phyloP scores from a whole-genome alignment of 2,329 filamentous ascomycete species.

The Elsinoe australis region DNA sequence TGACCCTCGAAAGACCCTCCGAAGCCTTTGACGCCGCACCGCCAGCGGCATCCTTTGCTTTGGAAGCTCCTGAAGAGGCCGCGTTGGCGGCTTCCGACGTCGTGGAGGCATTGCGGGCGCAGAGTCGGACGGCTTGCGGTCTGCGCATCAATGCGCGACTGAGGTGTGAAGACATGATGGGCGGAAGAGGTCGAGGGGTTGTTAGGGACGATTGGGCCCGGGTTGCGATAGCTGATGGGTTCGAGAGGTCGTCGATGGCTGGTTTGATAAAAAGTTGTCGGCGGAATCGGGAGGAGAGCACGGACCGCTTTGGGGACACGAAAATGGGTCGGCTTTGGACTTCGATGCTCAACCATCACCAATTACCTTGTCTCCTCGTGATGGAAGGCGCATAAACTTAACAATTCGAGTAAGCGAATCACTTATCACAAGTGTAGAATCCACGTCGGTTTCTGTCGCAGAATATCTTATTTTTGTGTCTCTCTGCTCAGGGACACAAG shows the following conservation, averaged over 20 bases:
- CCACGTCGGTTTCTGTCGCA: too few species aligned
- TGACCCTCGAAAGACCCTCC: constrained; percentile 74
- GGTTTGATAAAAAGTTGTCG: constrained; percentile 17
- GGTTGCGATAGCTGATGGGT: constrained; percentile 15
- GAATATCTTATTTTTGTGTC: too few species aligned
- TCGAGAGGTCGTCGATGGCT: background rate
- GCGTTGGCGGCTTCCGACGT: constrained; percentile 41
- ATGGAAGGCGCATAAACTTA: too few species aligned
- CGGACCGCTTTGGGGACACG: constrained; percentile 10
- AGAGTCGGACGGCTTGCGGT: constrained; percentile 36
- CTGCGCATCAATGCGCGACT: constrained; percentile 41
- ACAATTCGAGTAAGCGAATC: too few species aligned
- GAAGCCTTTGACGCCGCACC: constrained; percentile 55
- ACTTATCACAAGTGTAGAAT: too few species aligned
- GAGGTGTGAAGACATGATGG: constrained; percentile 41
- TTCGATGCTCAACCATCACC: too few species aligned
- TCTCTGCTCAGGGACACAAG: too few species aligned
- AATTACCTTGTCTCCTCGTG: too few species aligned
- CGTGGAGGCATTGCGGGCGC: constrained; percentile 43
- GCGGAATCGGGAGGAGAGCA: constrained; percentile 13
- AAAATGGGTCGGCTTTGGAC: constrained; percentile 15
- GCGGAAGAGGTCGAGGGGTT: constrained; percentile 11
- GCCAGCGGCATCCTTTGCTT: constrained; percentile 39
- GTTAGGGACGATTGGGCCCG: constrained; percentile 8
- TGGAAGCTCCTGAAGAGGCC: constrained; percentile 31